phyloP scores from a whole-genome alignment of 73 alveolate species.

The Tetrahymena thermophila region DNA sequence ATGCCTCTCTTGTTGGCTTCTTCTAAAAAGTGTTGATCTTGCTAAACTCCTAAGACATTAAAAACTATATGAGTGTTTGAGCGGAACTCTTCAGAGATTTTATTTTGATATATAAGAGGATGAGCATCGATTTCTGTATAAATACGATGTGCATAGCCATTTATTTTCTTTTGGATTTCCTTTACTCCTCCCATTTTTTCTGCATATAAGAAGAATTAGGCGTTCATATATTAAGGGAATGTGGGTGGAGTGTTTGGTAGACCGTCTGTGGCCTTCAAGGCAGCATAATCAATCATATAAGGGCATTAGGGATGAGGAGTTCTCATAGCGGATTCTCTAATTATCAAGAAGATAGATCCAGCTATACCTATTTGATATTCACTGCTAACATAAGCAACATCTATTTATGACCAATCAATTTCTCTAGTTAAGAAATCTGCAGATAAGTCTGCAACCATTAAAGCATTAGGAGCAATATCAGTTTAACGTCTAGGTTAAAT shows the following conservation, averaged over 20 bases:
- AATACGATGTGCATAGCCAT: neutral
- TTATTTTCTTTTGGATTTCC: neutral
- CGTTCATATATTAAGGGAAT: neutral
- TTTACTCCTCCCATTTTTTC: neutral
- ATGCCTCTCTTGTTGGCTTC: neutral
- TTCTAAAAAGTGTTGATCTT: neutral
- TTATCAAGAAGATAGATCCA: constrained; percentile 51
- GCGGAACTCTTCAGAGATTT: neutral
- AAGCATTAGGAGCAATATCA: constrained; percentile 34
- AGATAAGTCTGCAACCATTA: constrained; percentile 60
- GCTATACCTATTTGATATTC: constrained; percentile 69
- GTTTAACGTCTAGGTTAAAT: constrained; percentile 48
- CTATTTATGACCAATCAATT: constrained; percentile 58
- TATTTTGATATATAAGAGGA: neutral
- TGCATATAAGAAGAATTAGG: neutral
- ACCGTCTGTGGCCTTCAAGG: neutral
- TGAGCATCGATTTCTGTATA: neutral
- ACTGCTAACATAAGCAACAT: constrained; percentile 67
- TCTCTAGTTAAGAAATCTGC: constrained; percentile 60
- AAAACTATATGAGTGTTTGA: neutral
- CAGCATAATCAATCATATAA: neutral
- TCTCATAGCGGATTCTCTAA: constrained; percentile 30
- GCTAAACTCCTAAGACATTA: neutral
- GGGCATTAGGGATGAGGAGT: neutral
- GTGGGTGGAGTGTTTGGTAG: neutral